A percentile compares a stretch with the other conserved stretches of the same genome.
Evolutionary conservation across 2,329 filamentous ascomycete genomes (phyloP).

Genomic region (Aureobasidium vineae): DNA sequence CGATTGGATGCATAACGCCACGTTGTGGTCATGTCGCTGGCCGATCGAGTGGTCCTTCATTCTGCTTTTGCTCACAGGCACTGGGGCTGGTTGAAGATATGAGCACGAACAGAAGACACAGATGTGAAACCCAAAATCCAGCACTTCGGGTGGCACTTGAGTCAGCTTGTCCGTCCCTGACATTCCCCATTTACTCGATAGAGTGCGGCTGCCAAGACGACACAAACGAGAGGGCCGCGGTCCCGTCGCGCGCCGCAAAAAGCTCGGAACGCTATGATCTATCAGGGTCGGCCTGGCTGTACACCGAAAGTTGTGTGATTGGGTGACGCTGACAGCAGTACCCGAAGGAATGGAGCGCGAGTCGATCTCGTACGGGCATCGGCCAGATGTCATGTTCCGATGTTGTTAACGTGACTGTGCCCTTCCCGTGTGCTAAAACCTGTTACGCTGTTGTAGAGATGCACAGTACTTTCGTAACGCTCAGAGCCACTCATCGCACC

Average conservation of each 20-base stretch:
- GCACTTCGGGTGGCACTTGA: constrained; percentile 14
- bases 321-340: constrained; percentile 4
- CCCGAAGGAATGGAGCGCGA: constrained; percentile 24
- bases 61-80: neutral
- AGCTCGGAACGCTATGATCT: constrained; percentile 20
- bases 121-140: constrained; percentile 10
- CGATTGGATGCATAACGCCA: constrained; percentile 25
- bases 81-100: neutral
- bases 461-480: neutral
- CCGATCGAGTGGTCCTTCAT: neutral
- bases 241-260: constrained; percentile 22
- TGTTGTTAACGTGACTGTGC: neutral
- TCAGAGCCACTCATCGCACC: neutral
- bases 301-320: constrained; percentile 16
- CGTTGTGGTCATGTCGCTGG: constrained; percentile 26
- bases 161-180: constrained; percentile 17
- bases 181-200: constrained; percentile 19
- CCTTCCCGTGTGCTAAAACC: neutral
- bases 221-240: constrained; percentile 23
- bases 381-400: neutral
- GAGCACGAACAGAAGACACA: constrained; percentile 4
- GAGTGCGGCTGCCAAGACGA: constrained; percentile 21
- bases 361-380: constrained; percentile 21
- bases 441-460: neutral
- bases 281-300: constrained; percentile 14